Conservation (phyloP, 1,284 basidiomycete species). For the Garcileccinum viscosum region DNA sequence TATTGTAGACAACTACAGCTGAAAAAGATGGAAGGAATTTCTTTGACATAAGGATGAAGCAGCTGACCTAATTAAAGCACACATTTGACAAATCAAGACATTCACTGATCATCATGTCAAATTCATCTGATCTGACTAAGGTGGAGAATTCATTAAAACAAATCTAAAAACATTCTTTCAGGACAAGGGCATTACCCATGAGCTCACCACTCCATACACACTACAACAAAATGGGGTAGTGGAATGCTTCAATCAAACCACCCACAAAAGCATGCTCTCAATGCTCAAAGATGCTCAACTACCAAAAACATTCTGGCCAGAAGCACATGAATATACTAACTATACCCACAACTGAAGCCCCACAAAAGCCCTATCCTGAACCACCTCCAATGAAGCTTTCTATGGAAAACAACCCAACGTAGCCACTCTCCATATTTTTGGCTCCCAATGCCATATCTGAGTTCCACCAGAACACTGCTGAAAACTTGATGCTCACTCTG, state of each 20-base stretch:
- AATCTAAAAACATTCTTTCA: not conserved
- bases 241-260: not conserved
- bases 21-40: constrained; percentile 19
- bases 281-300: not conserved
- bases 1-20: constrained; percentile 13
- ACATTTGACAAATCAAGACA: not conserved
- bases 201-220: not conserved
- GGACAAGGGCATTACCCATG: not conserved
- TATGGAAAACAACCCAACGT: not conserved
- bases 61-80: not conserved
- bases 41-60: constrained; percentile 14
- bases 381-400: not conserved
- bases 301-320: not conserved
- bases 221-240: not conserved
- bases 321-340: not conserved
- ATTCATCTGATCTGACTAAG: not conserved
- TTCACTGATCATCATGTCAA: not conserved
- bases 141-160: not conserved
- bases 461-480: not conserved
- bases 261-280: not conserved
- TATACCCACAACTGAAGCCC: not conserved
- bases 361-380: not conserved
- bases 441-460: not conserved
- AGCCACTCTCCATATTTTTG: not conserved
- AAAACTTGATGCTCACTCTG: not conserved